Evolutionary conservation across 129 eudicot genomes (phyloP), one percentile per base, ranked within the genome.

Genomic region (Escallonia rubra): DNA sequence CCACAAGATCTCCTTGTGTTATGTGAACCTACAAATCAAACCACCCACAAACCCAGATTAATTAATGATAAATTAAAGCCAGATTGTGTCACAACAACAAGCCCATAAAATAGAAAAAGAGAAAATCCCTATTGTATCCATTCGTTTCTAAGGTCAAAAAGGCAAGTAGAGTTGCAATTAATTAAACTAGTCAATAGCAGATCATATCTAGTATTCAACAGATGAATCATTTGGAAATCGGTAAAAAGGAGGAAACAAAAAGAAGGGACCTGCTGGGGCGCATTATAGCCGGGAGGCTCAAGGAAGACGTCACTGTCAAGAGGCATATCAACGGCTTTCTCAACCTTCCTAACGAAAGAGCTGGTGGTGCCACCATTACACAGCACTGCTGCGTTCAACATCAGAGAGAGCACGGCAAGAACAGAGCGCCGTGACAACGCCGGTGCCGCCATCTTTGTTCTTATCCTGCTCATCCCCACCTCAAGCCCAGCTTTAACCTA

Each of bases 1-100:
- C 87, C 41, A 15, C 78, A 53, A 73, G 83, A 78, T 82, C 87
- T 57, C 87, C 87, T 82, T 82, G 87, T 56, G 83, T 78, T 61
- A 82, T 82, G 53, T 82, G 87, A 43, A 81, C 86, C 86, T 77
- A 72, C 38, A 43, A 43, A 56, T 43, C 14, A 67, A 9, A 4
- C 43, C 53, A 53, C 9, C 23, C 6, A 64, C 10, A 46, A 46
- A 46, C 50, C 50, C 6, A 46, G 8, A 46, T 46, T 46, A 6
- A 46, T 46, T 46, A 46, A 9, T 6, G 50, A 46, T 46, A 9
- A 46, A 46, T 46, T 6, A 46, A 46, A 46, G 10, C 6, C 6
- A 46, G 50, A 46, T 9, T 46, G 10, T 46, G 10, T 9, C 50
- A 11, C 12, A 52, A 54, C 13, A 54, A 11, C 38, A 54, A n/a